Percentiles rank a stretch among this genome's conserved stretches.
phyloP scores from a whole-genome alignment of 1,139 yeast genomes.

The Pneumocystis sp. region DNA sequence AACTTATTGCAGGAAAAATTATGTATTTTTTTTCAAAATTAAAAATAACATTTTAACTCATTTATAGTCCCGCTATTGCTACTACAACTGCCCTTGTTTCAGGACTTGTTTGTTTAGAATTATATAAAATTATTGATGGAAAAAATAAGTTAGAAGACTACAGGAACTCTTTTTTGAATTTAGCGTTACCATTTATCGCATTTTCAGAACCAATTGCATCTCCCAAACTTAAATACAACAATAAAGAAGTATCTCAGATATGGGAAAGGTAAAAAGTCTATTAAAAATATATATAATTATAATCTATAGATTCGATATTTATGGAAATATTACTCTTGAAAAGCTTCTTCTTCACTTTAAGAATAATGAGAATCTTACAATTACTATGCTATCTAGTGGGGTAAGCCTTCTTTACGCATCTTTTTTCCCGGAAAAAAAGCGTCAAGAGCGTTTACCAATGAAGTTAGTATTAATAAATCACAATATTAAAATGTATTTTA shows the following conservation, averaged over 20 bases:
- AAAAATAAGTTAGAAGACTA: constrained; percentile 62
- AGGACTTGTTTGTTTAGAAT: constrained; percentile 82
- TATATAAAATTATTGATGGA: constrained; percentile 71
- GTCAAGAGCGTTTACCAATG: constrained; percentile 44
- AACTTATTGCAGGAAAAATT: constrained; percentile 45
- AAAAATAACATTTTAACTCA: constrained; percentile 61
- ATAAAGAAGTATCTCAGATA: constrained; percentile 64
- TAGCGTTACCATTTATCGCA: constrained; percentile 92
- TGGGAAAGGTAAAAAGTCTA: constrained; percentile 43
- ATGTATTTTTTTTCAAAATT: background rate
- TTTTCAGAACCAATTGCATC: constrained; percentile 92
- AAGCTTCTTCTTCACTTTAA: constrained; percentile 64
- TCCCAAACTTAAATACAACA: constrained; percentile 67
- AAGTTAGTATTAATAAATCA: background rate
- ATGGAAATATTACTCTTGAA: constrained; percentile 64
- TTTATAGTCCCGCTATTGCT: constrained; percentile 70
- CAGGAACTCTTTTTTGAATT: constrained; percentile 84
- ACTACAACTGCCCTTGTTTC: constrained; percentile 95
- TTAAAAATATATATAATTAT: background rate
- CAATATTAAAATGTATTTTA: background rate
- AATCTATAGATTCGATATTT: constrained; percentile 53
- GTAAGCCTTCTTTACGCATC: constrained; percentile 82
- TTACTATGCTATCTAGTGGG: constrained; percentile 84
- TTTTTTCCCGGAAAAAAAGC: constrained; percentile 82
- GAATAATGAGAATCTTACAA: constrained; percentile 66